These are phyloP conservation scores for Cinnamomum chago DNA, from an alignment of 164 flowering plant species.

Conservation along the genomic window DNA sequence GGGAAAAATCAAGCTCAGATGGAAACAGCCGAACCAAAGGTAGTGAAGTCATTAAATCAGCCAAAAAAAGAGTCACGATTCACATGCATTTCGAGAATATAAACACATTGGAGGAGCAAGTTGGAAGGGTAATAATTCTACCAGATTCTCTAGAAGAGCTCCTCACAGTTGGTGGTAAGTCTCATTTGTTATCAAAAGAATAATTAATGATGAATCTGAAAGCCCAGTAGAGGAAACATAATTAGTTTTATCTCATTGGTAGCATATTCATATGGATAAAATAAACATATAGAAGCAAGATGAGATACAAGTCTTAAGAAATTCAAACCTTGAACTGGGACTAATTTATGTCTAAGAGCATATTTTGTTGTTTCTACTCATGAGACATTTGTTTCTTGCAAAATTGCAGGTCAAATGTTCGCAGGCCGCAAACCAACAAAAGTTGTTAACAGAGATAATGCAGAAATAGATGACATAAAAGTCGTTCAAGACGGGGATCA, in stretches of 20 bases:
- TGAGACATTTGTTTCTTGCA: constrained; percentile 21
- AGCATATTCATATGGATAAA: background rate
- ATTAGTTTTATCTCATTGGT: background rate
- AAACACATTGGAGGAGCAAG: constrained; percentile 28
- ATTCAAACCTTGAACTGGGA: constrained; percentile 1
- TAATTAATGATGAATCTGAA: constrained; percentile 22
- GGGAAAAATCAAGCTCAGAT: constrained; percentile 18
- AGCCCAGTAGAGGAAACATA: background rate
- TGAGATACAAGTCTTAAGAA: background rate
- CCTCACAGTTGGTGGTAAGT: constrained; percentile 66
- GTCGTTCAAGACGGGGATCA: constrained; percentile 84
- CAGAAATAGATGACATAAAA: constrained; percentile 78
- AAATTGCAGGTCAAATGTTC: constrained; percentile 80
- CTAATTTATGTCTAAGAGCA: background rate
- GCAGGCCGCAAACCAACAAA: constrained; percentile 55
- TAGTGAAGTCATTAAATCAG: constrained; percentile 12
- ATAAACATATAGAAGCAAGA: background rate
- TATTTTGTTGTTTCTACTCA: constrained; percentile 12
- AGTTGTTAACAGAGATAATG: constrained; percentile 58
- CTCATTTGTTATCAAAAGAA: constrained; percentile 13
- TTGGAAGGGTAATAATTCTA: constrained; percentile 57
- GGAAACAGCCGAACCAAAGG: constrained; percentile 10
- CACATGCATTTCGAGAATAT: constrained; percentile 35
- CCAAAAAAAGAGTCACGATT: constrained; percentile 68
- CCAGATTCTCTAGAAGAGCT: constrained; percentile 83